Conservation (phyloP, 2,329 filamentous ascomycete species). For the Fusarium sp. region DNA sequence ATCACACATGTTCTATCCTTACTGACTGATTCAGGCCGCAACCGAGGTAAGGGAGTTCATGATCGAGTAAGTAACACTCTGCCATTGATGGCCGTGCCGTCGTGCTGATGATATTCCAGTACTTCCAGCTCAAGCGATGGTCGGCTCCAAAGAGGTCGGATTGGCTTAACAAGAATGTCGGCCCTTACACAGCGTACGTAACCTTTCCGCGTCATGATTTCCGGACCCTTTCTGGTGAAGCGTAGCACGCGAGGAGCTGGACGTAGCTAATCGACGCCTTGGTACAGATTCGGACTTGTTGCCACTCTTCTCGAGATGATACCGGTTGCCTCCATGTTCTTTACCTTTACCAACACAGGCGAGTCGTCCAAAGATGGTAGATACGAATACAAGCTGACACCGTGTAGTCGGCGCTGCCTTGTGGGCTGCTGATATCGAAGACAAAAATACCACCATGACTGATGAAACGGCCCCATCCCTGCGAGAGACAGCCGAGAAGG, state of each 20-base stretch:
- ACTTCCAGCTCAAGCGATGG: conserved; percentile 94
- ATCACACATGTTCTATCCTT: neutral
- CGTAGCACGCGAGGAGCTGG: conserved; percentile 9
- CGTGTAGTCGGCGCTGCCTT: conserved; percentile 83
- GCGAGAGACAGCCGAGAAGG: conserved; percentile 62
- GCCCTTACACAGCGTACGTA: conserved; percentile 83
- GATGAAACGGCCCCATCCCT: conserved; percentile 63
- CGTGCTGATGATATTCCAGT: conserved; percentile 59
- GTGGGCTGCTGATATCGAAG: conserved; percentile 92
- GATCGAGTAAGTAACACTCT: conserved; percentile 60
- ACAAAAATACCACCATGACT: conserved; percentile 62
- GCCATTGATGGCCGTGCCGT: neutral
- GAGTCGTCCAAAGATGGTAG: conserved; percentile 36
- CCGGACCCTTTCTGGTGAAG: neutral
- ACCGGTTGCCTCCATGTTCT: conserved; percentile 84
- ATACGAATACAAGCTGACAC: conserved; percentile 17
- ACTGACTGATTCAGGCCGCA: conserved; percentile 53
- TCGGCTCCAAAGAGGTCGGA: conserved; percentile 70
- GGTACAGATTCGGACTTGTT: conserved; percentile 76
- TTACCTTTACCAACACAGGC: conserved; percentile 89
- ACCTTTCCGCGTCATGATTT: neutral
- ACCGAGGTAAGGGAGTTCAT: conserved; percentile 63
- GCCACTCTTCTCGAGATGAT: conserved; percentile 87
- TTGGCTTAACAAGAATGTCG: conserved; percentile 77
- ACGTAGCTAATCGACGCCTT: conserved; percentile 19